Conservation (phyloP, 805 yeast species). For the Lipomyces mesembrius region DNA sequence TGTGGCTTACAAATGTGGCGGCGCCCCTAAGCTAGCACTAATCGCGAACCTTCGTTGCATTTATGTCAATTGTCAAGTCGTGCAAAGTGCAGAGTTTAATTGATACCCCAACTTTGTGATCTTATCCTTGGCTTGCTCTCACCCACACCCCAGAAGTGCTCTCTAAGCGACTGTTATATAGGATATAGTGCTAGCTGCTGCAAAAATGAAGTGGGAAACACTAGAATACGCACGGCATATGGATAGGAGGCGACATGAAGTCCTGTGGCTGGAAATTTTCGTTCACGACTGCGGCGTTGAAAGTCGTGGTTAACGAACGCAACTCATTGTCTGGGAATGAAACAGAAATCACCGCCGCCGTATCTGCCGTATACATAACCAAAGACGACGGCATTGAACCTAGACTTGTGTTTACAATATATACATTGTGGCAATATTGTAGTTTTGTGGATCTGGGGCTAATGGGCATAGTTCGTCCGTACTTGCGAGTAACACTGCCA, state of each 20-base stretch:
- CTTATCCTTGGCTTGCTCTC: no score
- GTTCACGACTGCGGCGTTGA: slow-evolving; percentile 16
- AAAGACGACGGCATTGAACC: slow-evolving; percentile 14
- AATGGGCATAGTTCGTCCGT: slow-evolving; percentile 19
- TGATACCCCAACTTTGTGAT: no score
- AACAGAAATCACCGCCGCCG: slow-evolving; percentile 14
- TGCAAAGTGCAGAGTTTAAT: no score
- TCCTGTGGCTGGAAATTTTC: slow-evolving; percentile 1
- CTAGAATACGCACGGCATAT: background rate
- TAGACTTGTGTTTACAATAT: slow-evolving; percentile 27
- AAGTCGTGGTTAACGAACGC: slow-evolving; percentile 4
- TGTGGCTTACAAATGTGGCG: slow-evolving; percentile 15
- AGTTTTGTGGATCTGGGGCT: background rate
- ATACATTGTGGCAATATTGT: background rate
- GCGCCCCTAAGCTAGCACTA: background rate
- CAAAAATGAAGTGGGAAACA: background rate
- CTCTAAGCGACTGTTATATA: no score
- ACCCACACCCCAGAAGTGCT: no score
- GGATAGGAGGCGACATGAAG: background rate
- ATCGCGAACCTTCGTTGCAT: no score
- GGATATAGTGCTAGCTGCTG: no score
- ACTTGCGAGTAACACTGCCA: slow-evolving; percentile 14
- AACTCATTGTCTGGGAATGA: background rate
- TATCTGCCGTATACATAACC: slow-evolving; percentile 21
- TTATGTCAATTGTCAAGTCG: no score